Evolutionary conservation across 2,329 filamentous ascomycete genomes (phyloP).

Genomic region (Cryphonectria japonica): DNA sequence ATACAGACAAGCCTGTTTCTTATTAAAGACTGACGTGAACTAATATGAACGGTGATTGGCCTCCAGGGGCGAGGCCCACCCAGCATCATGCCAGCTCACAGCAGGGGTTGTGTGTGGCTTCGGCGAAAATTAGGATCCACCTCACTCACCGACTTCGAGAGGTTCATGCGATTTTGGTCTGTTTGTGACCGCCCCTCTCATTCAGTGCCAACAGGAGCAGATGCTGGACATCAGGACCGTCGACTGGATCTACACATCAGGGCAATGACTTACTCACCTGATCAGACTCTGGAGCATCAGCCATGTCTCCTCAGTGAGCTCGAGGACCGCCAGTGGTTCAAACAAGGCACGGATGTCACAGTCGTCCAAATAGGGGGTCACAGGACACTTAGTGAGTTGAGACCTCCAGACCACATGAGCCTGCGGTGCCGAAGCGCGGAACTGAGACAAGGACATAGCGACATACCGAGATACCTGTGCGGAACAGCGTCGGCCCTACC

Average conservation of each 20-base stretch:
- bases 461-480: slow-evolving; percentile 18
- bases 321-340: slow-evolving; percentile 23
- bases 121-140: slow-evolving; percentile 6
- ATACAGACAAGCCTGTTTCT: background rate
- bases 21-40: slow-evolving; percentile 4
- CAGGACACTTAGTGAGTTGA: slow-evolving; percentile 23
- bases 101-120: slow-evolving; percentile 12
- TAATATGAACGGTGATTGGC: slow-evolving; percentile 5
- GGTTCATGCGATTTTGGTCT: background rate
- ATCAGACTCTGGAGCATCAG: slow-evolving; percentile 23
- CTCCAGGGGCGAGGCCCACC: slow-evolving; percentile 3
- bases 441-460: slow-evolving; percentile 15
- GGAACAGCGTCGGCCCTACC: slow-evolving; percentile 16
- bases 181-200: slow-evolving; percentile 1
- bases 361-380: slow-evolving; percentile 27
- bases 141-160: slow-evolving; percentile 16
- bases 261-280: slow-evolving; percentile 26
- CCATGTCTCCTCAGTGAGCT: slow-evolving; percentile 20
- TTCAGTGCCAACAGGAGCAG: slow-evolving; percentile 17
- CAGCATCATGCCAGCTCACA: background rate
- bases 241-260: slow-evolving; percentile 21
- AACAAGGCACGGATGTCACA: slow-evolving; percentile 16
- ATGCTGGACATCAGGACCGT: slow-evolving; percentile 20
- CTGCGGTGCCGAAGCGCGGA: background rate
- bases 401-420: background rate